phyloP scores from a whole-genome alignment of 805 yeast species.

The Candida pseudoglaebosa region DNA sequence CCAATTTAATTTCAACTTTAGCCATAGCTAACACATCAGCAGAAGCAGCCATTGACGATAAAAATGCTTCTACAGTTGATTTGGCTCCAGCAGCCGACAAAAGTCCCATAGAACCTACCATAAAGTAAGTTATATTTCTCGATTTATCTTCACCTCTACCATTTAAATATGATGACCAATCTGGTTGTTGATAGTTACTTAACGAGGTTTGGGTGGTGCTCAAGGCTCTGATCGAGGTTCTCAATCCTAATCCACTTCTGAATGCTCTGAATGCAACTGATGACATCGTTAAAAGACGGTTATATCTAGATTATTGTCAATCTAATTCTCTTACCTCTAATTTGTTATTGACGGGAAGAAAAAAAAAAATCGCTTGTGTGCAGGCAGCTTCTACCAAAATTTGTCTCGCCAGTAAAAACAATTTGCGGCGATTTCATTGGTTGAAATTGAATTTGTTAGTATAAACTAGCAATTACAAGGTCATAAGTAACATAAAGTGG shows the following conservation, averaged over 20 bases:
- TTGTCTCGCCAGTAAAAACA: neutral
- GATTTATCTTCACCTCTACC: slow-evolving; percentile 61
- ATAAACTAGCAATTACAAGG: too few relatives aligned
- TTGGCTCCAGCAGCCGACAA: slow-evolving; percentile 92
- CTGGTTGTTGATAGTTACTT: slow-evolving; percentile 87
- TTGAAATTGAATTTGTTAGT: neutral
- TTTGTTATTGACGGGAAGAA: too few relatives aligned
- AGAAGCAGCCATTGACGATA: slow-evolving; percentile 93
- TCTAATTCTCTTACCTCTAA: neutral
- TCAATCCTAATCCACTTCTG: slow-evolving; percentile 38
- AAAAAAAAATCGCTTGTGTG: neutral
- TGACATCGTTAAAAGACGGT: slow-evolving; percentile 19
- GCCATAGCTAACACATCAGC: slow-evolving; percentile 99
- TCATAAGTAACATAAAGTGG: too few relatives aligned
- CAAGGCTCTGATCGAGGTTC: slow-evolving; percentile 42
- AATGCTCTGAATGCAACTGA: slow-evolving; percentile 45
- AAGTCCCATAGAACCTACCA: slow-evolving; percentile 94
- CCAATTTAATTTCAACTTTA: slow-evolving; percentile 94
- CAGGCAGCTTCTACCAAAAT: neutral
- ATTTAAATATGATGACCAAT: slow-evolving; percentile 77
- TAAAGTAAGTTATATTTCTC: slow-evolving; percentile 90
- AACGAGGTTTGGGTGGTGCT: slow-evolving; percentile 53
- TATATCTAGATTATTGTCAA: neutral
- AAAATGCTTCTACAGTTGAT: slow-evolving; percentile 90
- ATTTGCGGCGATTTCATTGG: neutral